phyloP scores from a whole-genome alignment of 2,329 filamentous ascomycete genomes.

The Colletotrichum sp. region DNA sequence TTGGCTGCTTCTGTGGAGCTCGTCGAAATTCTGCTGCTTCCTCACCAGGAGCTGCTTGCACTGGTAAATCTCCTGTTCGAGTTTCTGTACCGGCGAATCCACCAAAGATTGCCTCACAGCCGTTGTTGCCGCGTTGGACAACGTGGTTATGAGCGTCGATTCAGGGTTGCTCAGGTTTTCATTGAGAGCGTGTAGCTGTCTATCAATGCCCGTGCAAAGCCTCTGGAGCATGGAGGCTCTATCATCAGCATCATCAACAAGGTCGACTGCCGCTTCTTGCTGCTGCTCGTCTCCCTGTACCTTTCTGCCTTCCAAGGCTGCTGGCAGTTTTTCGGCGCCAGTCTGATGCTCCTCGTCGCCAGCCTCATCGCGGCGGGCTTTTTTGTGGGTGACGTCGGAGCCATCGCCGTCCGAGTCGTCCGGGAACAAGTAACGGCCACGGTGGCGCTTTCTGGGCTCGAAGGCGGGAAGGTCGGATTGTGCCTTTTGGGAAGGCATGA shows the following conservation, averaged over 20 bases:
- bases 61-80: neutral
- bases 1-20: accelerated
- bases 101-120: neutral
- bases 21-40: neutral
- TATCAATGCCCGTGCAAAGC: neutral
- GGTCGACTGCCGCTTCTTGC: accelerated
- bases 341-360: neutral
- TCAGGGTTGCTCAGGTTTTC: neutral
- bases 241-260: accelerated
- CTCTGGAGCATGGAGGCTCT: neutral
- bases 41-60: neutral
- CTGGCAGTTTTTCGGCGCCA: neutral
- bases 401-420: neutral
- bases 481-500: neutral
- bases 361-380: neutral
- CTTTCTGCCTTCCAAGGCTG: accelerated
- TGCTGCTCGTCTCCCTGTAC: neutral
- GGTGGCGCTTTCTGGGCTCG: neutral
- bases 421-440: accelerated
- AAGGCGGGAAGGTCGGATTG: accelerated
- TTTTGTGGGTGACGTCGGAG: neutral
- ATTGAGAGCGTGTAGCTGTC: neutral
- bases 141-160: neutral
- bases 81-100: neutral
- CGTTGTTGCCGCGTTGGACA: accelerated